A percentile compares a stretch with the other conserved stretches of the same genome.
phyloP scores from a whole-genome alignment of 139 green algal genomes.

The Yamagishiella unicocca region DNA sequence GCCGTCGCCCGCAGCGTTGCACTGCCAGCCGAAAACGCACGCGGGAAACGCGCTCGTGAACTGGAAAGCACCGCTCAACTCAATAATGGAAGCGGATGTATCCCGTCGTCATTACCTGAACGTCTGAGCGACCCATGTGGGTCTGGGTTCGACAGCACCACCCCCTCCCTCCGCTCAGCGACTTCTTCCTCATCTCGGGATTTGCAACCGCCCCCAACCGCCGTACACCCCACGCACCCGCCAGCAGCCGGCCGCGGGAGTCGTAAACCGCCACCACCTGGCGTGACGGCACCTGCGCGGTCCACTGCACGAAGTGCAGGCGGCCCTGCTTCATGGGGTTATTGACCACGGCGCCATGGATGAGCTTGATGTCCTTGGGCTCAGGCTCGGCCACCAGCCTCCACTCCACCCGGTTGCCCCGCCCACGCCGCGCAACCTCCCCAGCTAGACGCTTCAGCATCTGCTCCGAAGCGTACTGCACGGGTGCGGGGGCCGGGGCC shows the following conservation, averaged over 20 bases:
- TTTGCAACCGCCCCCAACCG: not conserved
- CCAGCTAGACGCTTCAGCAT: constrained; percentile 5
- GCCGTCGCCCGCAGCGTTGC: too few species aligned
- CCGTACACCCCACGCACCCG: not conserved
- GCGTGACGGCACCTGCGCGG: not conserved
- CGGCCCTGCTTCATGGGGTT: constrained; percentile 40
- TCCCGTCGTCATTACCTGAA: too few species aligned
- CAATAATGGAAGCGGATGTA: too few species aligned
- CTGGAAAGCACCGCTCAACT: too few species aligned
- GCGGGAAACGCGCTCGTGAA: too few species aligned
- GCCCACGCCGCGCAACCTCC: constrained; percentile 1
- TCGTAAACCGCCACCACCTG: constrained; percentile 36
- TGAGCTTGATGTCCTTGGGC: not conserved
- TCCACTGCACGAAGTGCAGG: constrained; percentile 42
- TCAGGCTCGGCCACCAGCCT: not conserved
- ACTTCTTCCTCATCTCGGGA: too few species aligned
- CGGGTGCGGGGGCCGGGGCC: not conserved
- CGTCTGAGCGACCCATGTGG: too few species aligned
- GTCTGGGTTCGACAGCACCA: too few species aligned
- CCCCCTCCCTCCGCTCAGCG: too few species aligned
- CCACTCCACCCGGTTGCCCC: not conserved
- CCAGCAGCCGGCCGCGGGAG: not conserved
- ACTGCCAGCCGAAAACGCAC: too few species aligned
- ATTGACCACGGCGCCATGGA: not conserved
- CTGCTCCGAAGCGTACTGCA: constrained; percentile 10